Percentiles rank a stretch among this genome's conserved stretches.
Conservation (phyloP, 805 yeast species). For the Saturnispora diversa region DNA sequence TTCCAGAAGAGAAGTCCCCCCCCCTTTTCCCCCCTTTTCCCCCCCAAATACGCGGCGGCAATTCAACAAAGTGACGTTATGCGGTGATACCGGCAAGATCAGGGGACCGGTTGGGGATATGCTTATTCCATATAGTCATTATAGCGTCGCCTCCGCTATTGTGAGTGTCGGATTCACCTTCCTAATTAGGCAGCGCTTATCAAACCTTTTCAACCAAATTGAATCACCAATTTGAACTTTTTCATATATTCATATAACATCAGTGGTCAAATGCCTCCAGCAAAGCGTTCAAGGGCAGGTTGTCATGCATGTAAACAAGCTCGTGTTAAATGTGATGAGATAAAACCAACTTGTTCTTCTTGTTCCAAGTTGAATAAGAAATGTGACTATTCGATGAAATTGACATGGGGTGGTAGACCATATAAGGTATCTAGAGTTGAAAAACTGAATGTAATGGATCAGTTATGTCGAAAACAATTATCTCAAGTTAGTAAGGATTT, state of each 20-base stretch:
- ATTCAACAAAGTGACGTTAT: too few species aligned
- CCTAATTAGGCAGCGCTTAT: neutral
- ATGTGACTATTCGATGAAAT: constrained; percentile 58
- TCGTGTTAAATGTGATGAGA: constrained; percentile 65
- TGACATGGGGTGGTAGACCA: constrained; percentile 74
- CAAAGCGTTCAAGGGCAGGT: constrained; percentile 35
- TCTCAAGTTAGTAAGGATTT: neutral
- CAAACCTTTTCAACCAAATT: neutral
- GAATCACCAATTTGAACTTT: neutral
- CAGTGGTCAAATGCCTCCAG: constrained; percentile 3
- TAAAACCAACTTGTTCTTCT: constrained; percentile 51
- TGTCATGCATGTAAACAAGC: constrained; percentile 54
- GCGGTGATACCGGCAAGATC: too few species aligned
- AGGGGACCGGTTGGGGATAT: too few species aligned
- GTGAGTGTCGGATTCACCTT: neutral
- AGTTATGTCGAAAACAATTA: constrained; percentile 17
- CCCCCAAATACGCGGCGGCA: too few species aligned
- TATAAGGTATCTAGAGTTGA: constrained; percentile 37
- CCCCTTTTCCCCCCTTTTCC: too few species aligned
- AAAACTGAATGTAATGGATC: constrained; percentile 26
- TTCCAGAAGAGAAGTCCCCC: too few species aligned
- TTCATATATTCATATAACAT: neutral
- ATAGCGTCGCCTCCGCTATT: too few species aligned
- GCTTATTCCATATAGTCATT: too few species aligned
- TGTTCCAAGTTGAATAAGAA: constrained; percentile 39